Evolutionary conservation across 192 early-diverging fungal species (phyloP), one percentile per base, ranked within the genome.

Genomic region (Backusella parvicylindrica): DNA sequence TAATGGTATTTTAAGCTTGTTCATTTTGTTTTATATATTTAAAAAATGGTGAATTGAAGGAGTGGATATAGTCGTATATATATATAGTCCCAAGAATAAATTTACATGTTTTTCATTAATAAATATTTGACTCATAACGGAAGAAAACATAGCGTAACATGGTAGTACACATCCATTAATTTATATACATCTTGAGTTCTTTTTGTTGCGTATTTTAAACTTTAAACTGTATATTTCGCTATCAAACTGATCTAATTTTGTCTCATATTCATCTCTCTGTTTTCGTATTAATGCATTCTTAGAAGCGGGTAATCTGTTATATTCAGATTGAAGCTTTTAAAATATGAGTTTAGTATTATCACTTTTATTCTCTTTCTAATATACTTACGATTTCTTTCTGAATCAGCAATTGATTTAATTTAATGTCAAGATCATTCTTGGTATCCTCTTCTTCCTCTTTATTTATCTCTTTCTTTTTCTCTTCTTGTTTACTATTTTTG

Each of bases 241-340:
- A 71, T 84, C 85, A 21, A 84, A 79, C n/a, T 75, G 64, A 64
- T 86, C 85, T 72, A 86, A 75, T 36, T 80, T 81, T n/a, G 82
- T 74, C 70, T 86, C 85, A 37, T 84, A 67, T 67, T 83, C 82
- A 30, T 86, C 85, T 23, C 76, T 74, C 70, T 82, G 79, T 49
- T 79, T 67, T 31, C 85, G 76, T 32, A 77, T 70, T 69, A 81
- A 70, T 13, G 81, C 81, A 36, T 83, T 83, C 18, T 83, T 81
- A 66, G 74, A 75, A 28, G 84, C 75, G 6, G 85, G 85, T 31
- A 82, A 78, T 72, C 82, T 84, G 71, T 79, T 82, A 74, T 84
- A 71, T 65, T 86, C 85, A 16, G 82, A 77, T 68, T 86, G 85
- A 9, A 86, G 77, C 79, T 85, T 66, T 65, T 47, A n/a, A 23